Percentiles rank a stretch among this genome's conserved stretches.
These are phyloP conservation scores for Lotus japonicus DNA, from an alignment of 306 rosid genomes.

Conservation along the genomic window DNA sequence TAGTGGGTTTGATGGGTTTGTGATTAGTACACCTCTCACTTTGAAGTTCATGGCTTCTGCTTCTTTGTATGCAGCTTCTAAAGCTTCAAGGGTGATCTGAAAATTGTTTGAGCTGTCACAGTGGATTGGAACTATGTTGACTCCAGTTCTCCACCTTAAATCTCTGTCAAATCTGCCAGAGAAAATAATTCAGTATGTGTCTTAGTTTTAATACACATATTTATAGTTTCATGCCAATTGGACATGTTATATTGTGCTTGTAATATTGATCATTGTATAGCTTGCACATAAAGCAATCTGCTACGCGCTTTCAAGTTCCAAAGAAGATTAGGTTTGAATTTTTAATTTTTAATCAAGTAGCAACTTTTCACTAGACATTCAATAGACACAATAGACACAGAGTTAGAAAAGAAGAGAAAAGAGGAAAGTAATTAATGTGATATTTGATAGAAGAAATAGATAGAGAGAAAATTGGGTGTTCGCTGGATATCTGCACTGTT, in stretches of 20 bases:
- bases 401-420: too few relatives aligned
- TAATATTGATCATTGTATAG: background rate
- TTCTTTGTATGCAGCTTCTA: constrained; percentile 54
- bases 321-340: background rate
- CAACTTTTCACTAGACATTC: too few relatives aligned
- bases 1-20: constrained; percentile 90
- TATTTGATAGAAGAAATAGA: too few relatives aligned
- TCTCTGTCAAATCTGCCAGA: constrained; percentile 83
- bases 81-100: constrained; percentile 61
- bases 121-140: constrained; percentile 75
- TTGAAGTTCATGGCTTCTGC: constrained; percentile 46
- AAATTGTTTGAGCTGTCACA: constrained; percentile 77
- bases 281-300: background rate
- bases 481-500: too few relatives aligned
- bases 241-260: background rate
- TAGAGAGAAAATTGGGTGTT: too few relatives aligned
- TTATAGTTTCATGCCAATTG: background rate
- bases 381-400: too few relatives aligned
- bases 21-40: constrained; percentile 68
- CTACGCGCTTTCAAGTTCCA: constrained; percentile 12
- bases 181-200: background rate
- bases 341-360: background rate
- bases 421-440: too few relatives aligned
- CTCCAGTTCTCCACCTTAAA: constrained; percentile 92
- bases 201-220: background rate